Evolutionary conservation across 2,329 filamentous ascomycete genomes (phyloP).

Genomic region (Colletotrichum kahawae): DNA sequence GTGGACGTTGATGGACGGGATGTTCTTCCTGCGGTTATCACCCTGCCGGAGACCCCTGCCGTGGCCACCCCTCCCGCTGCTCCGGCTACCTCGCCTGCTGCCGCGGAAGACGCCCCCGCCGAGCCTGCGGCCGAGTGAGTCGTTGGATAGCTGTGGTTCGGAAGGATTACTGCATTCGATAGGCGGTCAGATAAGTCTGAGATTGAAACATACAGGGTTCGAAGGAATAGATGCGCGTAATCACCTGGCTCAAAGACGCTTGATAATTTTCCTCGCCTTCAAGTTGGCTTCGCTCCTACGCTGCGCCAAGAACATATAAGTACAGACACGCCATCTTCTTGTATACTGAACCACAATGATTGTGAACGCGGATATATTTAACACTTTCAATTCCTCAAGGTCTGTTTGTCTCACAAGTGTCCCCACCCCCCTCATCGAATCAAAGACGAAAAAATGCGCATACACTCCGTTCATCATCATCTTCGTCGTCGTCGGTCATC

Average conservation of each 20-base stretch:
- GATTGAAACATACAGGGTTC: background rate
- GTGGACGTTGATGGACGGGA: background rate
- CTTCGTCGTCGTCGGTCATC: background rate
- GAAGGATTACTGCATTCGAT: too few relatives aligned
- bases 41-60: background rate
- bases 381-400: background rate
- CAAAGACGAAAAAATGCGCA: background rate
- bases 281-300: too few relatives aligned
- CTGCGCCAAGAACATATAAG: background rate
- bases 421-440: background rate
- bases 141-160: too few relatives aligned
- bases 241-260: background rate
- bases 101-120: background rate
- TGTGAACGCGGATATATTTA: too few relatives aligned
- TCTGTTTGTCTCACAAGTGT: background rate
- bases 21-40: background rate
- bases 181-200: too few relatives aligned
- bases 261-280: background rate
- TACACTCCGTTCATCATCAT: background rate
- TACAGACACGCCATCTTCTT: background rate
- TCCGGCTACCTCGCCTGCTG: background rate
- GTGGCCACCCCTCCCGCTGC: rapidly evolving
- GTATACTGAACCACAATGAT: background rate
- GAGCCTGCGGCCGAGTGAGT: background rate
- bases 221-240: too few relatives aligned